Conservation (phyloP, 169 alveolate genomes). For the Nephromyces sp. region DNA sequence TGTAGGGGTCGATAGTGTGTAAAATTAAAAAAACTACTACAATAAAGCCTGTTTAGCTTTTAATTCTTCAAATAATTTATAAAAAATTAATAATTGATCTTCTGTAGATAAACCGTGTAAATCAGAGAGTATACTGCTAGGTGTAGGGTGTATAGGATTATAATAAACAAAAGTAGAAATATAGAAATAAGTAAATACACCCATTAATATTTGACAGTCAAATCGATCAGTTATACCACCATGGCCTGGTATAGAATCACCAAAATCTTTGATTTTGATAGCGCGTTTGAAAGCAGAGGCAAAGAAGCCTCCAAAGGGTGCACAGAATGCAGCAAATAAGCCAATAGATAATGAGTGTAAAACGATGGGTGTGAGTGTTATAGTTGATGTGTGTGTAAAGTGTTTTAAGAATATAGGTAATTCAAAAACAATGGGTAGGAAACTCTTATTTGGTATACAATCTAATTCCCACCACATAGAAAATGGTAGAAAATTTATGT, state of each 20-base stretch:
- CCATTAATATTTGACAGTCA: conserved; percentile 85
- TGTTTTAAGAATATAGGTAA: not conserved
- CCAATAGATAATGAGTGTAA: conserved; percentile 85
- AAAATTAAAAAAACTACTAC: no score
- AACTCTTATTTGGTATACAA: conserved; percentile 43
- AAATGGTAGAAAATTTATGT: conserved; percentile 59
- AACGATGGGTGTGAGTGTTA: conserved; percentile 1
- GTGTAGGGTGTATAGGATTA: not conserved
- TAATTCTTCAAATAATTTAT: not conserved
- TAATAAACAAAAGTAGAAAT: conserved; percentile 15
- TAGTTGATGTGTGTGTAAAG: no score
- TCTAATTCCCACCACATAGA: conserved; percentile 29
- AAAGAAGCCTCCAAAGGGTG: conserved; percentile 99
- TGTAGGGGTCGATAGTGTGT: no score
- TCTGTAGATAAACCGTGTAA: not conserved
- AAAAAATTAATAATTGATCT: not conserved
- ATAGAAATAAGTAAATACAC: conserved; percentile 36
- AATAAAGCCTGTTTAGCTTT: no score
- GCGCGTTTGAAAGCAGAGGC: conserved; percentile 99
- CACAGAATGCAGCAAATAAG: conserved; percentile 87
- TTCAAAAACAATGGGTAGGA: conserved; percentile 7
- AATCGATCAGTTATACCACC: conserved; percentile 98
- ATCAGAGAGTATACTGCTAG: not conserved
- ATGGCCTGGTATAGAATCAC: conserved; percentile 97
- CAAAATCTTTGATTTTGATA: conserved; percentile 92